Conservation (phyloP, 768 basidiomycete genomes). For the Psilocybe tampanensis region DNA sequence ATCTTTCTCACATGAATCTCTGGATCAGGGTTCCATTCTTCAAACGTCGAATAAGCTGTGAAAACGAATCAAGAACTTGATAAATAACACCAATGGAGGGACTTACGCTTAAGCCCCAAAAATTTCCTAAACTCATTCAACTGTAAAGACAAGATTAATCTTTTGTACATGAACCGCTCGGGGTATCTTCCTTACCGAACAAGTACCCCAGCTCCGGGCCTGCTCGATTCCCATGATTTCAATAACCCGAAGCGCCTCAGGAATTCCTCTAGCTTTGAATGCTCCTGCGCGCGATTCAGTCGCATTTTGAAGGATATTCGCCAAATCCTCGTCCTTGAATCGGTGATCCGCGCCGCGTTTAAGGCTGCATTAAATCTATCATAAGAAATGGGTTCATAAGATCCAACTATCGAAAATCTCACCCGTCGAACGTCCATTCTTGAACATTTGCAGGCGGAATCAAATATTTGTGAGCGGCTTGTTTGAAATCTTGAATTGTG, state of each 20-base stretch:
- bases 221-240: constrained; percentile 74
- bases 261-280: constrained; percentile 71
- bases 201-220: constrained; percentile 69
- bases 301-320: constrained; percentile 61
- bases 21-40: constrained; percentile 72
- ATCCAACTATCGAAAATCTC: too few relatives aligned
- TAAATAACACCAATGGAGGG: neutral
- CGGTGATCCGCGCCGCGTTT: constrained; percentile 51
- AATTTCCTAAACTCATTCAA: constrained; percentile 76
- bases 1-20: constrained; percentile 49
- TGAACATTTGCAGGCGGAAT: constrained; percentile 34
- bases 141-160: constrained; percentile 27
- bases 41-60: constrained; percentile 61
- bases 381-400: neutral
- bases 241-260: constrained; percentile 62
- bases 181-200: constrained; percentile 46
- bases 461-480: constrained; percentile 30
- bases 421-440: constrained; percentile 62
- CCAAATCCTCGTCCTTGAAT: constrained; percentile 67
- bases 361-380: constrained; percentile 34
- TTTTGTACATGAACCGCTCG: neutral
- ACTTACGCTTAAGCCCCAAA: constrained; percentile 67
- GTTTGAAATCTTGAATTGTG: constrained; percentile 39
- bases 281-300: constrained; percentile 62
- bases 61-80: neutral